Conservation (phyloP, 2,329 filamentous ascomycete species). For the Penicillium sp. region DNA sequence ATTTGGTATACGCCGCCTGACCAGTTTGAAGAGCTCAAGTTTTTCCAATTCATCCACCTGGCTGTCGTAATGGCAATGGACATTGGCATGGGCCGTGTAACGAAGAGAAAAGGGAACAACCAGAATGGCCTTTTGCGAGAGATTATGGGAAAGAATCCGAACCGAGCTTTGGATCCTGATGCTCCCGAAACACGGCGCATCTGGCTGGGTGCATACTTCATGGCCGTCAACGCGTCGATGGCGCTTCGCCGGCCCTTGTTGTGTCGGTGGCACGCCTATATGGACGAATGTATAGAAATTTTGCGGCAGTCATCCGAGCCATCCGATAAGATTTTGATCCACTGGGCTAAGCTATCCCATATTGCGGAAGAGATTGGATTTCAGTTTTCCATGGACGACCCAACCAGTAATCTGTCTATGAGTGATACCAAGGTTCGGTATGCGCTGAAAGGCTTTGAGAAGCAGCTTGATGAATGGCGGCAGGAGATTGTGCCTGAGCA, state of each 20-base stretch:
- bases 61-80: constrained; percentile 80
- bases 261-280: constrained; percentile 59
- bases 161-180: constrained; percentile 45
- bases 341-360: constrained; percentile 56
- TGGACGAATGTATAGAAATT: constrained; percentile 59
- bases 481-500: constrained; percentile 51
- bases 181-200: constrained; percentile 56
- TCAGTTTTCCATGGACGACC: constrained; percentile 66
- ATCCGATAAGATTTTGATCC: constrained; percentile 53
- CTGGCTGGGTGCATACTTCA: constrained; percentile 60
- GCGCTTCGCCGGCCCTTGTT: constrained; percentile 56
- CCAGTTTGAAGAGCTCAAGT: constrained; percentile 80
- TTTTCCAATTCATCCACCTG: constrained; percentile 81
- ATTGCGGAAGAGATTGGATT: constrained; percentile 66
- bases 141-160: constrained; percentile 26
- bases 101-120: constrained; percentile 31
- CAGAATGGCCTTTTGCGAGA: constrained; percentile 35
- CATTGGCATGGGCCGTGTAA: constrained; percentile 66
- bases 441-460: constrained; percentile 61
- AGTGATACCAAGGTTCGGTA: constrained; percentile 62
- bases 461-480: constrained; percentile 59
- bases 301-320: constrained; percentile 56
- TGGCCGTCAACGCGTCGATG: constrained; percentile 57
- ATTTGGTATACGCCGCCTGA: constrained; percentile 85
- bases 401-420: constrained; percentile 50